Conservation (phyloP, 75 land plant genomes). For the Selaginella moellendorffii region DNA sequence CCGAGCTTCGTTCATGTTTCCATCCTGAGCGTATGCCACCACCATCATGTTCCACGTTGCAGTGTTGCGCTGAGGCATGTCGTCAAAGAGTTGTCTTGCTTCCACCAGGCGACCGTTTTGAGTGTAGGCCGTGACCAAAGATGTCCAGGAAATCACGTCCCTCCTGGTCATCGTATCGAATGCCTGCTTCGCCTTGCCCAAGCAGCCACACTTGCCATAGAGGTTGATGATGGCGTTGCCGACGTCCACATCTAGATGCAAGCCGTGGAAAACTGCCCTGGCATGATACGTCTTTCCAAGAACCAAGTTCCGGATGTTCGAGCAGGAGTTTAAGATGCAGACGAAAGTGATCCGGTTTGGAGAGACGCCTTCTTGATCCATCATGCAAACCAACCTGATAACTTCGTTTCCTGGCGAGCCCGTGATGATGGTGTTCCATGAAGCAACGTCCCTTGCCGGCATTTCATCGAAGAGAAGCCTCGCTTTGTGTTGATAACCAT, state of each 20-base stretch:
- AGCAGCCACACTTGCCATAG: slow-evolving; percentile 47
- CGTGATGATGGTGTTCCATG: slow-evolving; percentile 40
- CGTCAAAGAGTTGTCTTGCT: too few relatives aligned
- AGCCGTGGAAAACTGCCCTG: slow-evolving; percentile 11
- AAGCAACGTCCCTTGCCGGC: slow-evolving; percentile 22
- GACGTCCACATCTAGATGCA: slow-evolving; percentile 15
- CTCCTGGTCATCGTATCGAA: slow-evolving; percentile 22
- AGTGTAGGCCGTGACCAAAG: too few relatives aligned
- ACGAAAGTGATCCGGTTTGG: slow-evolving; percentile 35
- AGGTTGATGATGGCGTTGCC: slow-evolving; percentile 41
- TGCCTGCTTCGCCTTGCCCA: slow-evolving; percentile 21
- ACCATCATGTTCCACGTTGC: slow-evolving; percentile 32
- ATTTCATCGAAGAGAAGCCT: slow-evolving; percentile 25
- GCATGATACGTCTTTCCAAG: slow-evolving; percentile 32
- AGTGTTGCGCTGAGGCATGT: too few relatives aligned
- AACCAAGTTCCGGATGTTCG: slow-evolving; percentile 13
- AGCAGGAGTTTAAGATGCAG: slow-evolving; percentile 29
- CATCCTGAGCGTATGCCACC: slow-evolving; percentile 39
- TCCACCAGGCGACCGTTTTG: too few relatives aligned
- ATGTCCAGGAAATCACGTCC: slow-evolving; percentile 16
- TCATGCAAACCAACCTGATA: slow-evolving; percentile 19
- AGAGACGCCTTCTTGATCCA: slow-evolving; percentile 19
- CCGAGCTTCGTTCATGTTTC: slow-evolving; percentile 16
- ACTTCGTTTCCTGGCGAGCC: slow-evolving; percentile 23
- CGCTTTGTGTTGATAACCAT: too few relatives aligned